These are phyloP conservation scores for Pichia pseudocactophila DNA, from an alignment of 805 yeast genomes.

Conservation along the genomic window DNA sequence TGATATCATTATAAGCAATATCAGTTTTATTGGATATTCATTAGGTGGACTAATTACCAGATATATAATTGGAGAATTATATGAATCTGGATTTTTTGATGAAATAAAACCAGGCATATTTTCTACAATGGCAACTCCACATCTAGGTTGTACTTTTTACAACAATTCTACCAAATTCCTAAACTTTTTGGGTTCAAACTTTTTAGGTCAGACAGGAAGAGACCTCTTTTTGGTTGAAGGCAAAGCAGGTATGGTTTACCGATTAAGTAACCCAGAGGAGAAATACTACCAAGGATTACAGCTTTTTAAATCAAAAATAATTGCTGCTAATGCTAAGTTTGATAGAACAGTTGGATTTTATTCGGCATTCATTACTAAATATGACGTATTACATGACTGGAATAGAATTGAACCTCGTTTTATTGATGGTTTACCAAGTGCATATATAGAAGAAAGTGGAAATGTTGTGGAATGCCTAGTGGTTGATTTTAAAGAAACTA, in stretches of 20 bases:
- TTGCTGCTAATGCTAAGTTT: constrained; percentile 67
- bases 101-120: constrained; percentile 52
- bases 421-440: constrained; percentile 36
- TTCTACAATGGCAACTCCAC: constrained; percentile 73
- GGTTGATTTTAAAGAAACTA: constrained; percentile 39
- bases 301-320: constrained; percentile 45
- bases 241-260: constrained; percentile 37
- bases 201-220: constrained; percentile 60
- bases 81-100: constrained; percentile 43
- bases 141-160: constrained; percentile 53
- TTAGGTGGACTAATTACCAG: constrained; percentile 81
- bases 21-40: constrained; percentile 81
- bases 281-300: constrained; percentile 46
- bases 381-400: constrained; percentile 61
- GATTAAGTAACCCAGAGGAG: constrained; percentile 44
- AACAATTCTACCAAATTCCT: constrained; percentile 24
- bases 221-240: constrained; percentile 55
- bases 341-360: constrained; percentile 86
- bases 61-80: constrained; percentile 53
- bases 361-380: constrained; percentile 67
- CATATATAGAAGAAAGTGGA: constrained; percentile 30
- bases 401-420: constrained; percentile 38
- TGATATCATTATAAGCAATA: constrained; percentile 33
- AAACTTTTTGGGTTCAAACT: constrained; percentile 43
- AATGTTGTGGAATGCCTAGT: constrained; percentile 32